Conservation (phyloP, 345 rosid genomes). For the Diplotaxis tenuifolia region DNA sequence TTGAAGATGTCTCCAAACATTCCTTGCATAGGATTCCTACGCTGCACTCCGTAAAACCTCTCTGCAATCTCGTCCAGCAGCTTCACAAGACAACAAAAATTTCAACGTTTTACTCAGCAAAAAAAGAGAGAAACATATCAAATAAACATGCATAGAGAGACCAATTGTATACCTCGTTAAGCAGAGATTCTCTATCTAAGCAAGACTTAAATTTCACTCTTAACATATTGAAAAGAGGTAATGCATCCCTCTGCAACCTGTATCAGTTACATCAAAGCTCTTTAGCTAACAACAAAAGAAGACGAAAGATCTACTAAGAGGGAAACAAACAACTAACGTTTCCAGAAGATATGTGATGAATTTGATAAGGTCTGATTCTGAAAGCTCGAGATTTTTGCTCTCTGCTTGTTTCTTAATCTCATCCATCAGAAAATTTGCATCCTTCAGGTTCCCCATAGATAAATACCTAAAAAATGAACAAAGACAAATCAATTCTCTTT, state of each 20-base stretch:
- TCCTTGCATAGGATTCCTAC: constrained; percentile 80
- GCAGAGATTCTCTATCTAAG: no score
- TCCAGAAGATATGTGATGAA: no score
- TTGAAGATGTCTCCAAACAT: constrained; percentile 93
- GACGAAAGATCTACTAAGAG: no score
- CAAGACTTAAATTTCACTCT: no score
- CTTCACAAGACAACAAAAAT: constrained; percentile 42
- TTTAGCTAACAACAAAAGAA: no score
- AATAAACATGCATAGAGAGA: background rate
- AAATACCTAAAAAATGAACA: constrained; percentile 49
- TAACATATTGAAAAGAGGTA: no score
- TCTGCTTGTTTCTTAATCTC: constrained; percentile 73
- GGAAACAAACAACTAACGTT: no score
- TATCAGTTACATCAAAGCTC: no score
- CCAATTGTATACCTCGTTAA: background rate
- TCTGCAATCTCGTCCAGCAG: no score
- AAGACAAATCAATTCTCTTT: background rate
- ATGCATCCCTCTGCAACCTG: no score
- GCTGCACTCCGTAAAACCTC: constrained; percentile 74
- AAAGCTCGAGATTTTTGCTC: constrained; percentile 50
- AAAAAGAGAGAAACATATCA: no score
- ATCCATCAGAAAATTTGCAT: constrained; percentile 72
- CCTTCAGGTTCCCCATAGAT: constrained; percentile 77
- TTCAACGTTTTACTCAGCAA: background rate
- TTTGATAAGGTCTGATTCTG: no score